A percentile compares a stretch with the other conserved stretches of the same genome.
These are phyloP conservation scores for Raffaelea albimanens DNA, from an alignment of 2,329 filamentous ascomycete species.

Conservation along the genomic window DNA sequence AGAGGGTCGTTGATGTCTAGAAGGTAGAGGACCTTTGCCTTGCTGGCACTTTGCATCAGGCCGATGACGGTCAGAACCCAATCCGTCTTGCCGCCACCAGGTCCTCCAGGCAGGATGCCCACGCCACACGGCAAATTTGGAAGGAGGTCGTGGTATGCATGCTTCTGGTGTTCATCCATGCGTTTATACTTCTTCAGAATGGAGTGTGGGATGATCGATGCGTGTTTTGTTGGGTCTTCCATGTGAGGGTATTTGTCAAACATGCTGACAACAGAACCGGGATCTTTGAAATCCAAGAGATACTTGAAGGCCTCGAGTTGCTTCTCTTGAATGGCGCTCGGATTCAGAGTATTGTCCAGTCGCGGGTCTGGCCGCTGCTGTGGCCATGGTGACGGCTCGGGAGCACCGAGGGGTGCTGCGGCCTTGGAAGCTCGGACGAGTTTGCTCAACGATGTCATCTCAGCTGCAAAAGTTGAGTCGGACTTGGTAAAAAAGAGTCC, in stretches of 20 bases:
- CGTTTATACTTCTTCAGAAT: conserved; percentile 17
- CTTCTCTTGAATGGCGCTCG: conserved; percentile 6
- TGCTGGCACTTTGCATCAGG: conserved; percentile 18
- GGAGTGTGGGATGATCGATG: conserved; percentile 5
- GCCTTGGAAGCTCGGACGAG: conserved; percentile 5
- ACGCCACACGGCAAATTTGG: conserved; percentile 30
- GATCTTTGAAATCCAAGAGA: conserved; percentile 13
- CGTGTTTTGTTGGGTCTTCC: conserved; percentile 6
- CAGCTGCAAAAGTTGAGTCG: conserved; percentile 12
- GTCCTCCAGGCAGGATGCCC: conserved; percentile 35
- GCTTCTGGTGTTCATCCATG: conserved; percentile 28
- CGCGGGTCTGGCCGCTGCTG: not conserved
- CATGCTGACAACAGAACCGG: conserved; percentile 10
- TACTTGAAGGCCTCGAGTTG: conserved; percentile 15
- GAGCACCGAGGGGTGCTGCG: too few relatives aligned
- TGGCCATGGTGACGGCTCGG: too few relatives aligned
- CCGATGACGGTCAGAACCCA: conserved; percentile 33
- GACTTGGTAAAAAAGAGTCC: conserved; percentile 10
- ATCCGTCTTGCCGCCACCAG: conserved; percentile 37
- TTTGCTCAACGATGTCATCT: conserved; percentile 10
- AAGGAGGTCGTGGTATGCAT: conserved; percentile 26
- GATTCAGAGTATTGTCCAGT: not conserved
- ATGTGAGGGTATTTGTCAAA: conserved; percentile 17
- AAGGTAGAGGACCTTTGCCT: conserved; percentile 30
- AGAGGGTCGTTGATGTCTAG: conserved; percentile 38